These are phyloP conservation scores for Pseudomonodictys pantanalensis DNA, from an alignment of 495 filamentous ascomycete species.

Conservation along the genomic window DNA sequence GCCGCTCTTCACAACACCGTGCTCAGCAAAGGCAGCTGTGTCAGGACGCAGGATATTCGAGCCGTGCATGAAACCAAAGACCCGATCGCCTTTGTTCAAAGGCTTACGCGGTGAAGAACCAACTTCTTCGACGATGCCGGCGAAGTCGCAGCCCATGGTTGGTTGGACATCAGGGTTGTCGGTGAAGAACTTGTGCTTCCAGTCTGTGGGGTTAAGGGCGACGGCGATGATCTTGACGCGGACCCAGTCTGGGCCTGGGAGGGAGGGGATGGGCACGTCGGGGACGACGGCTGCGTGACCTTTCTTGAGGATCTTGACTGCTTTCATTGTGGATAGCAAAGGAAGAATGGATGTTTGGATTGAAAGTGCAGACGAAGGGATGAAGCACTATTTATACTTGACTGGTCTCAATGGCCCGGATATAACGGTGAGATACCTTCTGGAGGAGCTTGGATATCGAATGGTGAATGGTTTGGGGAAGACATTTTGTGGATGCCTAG, in stretches of 20 bases:
- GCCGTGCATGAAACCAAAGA: slow-evolving; percentile 52
- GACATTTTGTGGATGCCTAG: no score
- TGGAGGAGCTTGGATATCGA: no score
- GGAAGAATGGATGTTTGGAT: not conserved
- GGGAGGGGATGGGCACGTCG: slow-evolving; percentile 2
- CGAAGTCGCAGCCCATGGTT: slow-evolving; percentile 56
- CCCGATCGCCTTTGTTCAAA: slow-evolving; percentile 52
- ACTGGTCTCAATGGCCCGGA: no score
- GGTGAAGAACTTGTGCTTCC: slow-evolving; percentile 56
- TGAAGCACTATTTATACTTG: not conserved
- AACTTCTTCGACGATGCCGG: slow-evolving; percentile 54
- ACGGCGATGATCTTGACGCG: slow-evolving; percentile 50
- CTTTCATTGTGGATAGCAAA: slow-evolving; percentile 15
- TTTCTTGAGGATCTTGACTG: slow-evolving; percentile 9
- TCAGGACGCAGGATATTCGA: slow-evolving; percentile 48
- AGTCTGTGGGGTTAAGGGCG: slow-evolving; percentile 58
- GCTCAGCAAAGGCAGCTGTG: slow-evolving; percentile 56
- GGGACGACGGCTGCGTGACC: slow-evolving; percentile 11
- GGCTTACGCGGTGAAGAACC: slow-evolving; percentile 47
- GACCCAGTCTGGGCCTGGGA: slow-evolving; percentile 8
- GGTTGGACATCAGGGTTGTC: slow-evolving; percentile 1
- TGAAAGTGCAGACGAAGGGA: not conserved
- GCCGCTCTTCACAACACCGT: slow-evolving; percentile 50
- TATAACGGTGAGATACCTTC: no score
- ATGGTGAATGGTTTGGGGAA: no score